Evolutionary conservation across 768 basidiomycete species (phyloP).

Genomic region (Ephemerocybe angulata): DNA sequence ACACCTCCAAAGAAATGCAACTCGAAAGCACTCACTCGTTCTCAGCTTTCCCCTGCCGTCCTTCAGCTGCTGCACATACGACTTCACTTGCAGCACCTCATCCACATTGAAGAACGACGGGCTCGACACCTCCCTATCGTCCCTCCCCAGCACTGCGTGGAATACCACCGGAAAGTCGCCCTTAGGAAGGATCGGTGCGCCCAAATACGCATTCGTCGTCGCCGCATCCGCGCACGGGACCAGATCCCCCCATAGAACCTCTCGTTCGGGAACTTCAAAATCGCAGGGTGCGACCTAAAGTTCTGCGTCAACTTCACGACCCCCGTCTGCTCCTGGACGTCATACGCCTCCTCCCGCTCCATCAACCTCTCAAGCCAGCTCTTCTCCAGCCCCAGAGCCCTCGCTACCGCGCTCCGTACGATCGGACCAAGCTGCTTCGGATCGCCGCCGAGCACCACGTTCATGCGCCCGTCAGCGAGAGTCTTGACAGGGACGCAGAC

Average conservation of each 20-base stretch:
- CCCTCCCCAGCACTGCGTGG: slow-evolving; percentile 58
- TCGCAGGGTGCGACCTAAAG: slow-evolving; percentile 60
- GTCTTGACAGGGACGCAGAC: slow-evolving; percentile 60
- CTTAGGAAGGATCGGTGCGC: slow-evolving; percentile 38
- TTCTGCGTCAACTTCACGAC: slow-evolving; percentile 58
- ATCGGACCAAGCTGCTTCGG: slow-evolving; percentile 72
- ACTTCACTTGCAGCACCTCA: slow-evolving; percentile 51
- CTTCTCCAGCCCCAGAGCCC: slow-evolving; percentile 50
- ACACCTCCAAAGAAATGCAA: no score
- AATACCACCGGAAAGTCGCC: slow-evolving; percentile 58
- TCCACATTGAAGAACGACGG: slow-evolving; percentile 72
- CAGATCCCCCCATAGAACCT: slow-evolving; percentile 57
- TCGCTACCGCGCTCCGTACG: slow-evolving; percentile 54
- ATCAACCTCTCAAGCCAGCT: slow-evolving; percentile 65
- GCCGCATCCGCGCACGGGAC: slow-evolving; percentile 40
- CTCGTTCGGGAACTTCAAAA: slow-evolving; percentile 59
- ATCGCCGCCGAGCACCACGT: slow-evolving; percentile 63
- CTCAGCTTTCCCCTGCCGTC: slow-evolving; percentile 29
- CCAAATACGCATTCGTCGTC: slow-evolving; percentile 38
- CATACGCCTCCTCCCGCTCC: slow-evolving; percentile 39
- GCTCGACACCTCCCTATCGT: slow-evolving; percentile 62
- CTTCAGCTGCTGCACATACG: slow-evolving; percentile 42
- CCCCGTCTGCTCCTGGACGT: background rate
- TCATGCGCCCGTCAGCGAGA: slow-evolving; percentile 49
- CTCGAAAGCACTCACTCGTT: slow-evolving; percentile 34